Percentiles rank a stretch among this genome's conserved stretches.
These are phyloP conservation scores for Pyricularia sp. DNA, from an alignment of 2,329 filamentous ascomycete species.

Conservation along the genomic window DNA sequence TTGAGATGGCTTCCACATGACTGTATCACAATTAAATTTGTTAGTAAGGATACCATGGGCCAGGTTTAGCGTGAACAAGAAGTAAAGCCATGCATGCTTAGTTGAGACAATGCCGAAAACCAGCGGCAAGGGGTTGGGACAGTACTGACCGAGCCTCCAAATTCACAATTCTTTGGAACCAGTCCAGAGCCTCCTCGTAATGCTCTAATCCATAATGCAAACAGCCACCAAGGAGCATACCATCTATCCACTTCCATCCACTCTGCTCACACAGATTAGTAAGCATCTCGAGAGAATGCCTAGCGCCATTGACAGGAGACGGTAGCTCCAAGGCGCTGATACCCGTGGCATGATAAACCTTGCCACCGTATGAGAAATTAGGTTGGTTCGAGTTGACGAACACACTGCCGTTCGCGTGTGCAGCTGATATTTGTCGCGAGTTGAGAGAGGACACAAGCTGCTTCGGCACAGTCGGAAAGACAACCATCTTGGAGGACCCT, in stretches of 20 bases:
- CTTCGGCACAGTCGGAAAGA: slow-evolving; percentile 45
- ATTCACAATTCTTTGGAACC: slow-evolving; percentile 57
- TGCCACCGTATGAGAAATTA: slow-evolving; percentile 6
- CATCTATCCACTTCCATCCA: slow-evolving; percentile 83
- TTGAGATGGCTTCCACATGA: slow-evolving; percentile 89
- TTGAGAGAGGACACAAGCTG: slow-evolving; percentile 12
- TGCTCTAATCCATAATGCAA: slow-evolving; percentile 82
- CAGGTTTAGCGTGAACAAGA: background rate
- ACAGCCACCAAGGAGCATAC: slow-evolving; percentile 84
- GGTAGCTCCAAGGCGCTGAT: slow-evolving; percentile 9
- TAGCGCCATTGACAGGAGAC: slow-evolving; percentile 47
- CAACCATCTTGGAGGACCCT: slow-evolving; percentile 36
- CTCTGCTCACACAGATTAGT: slow-evolving; percentile 69
- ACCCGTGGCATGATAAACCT: slow-evolving; percentile 3
- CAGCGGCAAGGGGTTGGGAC: background rate
- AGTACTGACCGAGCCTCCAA: slow-evolving; percentile 44
- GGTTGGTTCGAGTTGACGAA: background rate
- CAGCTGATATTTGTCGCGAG: slow-evolving; percentile 3
- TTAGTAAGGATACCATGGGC: background rate
- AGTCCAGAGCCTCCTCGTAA: slow-evolving; percentile 66
- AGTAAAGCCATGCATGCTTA: background rate
- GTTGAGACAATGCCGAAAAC: slow-evolving; percentile 1
- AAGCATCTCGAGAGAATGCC: slow-evolving; percentile 60
- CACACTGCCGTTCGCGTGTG: background rate
- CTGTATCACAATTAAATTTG: slow-evolving; percentile 29